Evolutionary conservation across 768 basidiomycete genomes (phyloP), one percentile per base, ranked within the genome.

Genomic region (Russula ochroleuca): DNA sequence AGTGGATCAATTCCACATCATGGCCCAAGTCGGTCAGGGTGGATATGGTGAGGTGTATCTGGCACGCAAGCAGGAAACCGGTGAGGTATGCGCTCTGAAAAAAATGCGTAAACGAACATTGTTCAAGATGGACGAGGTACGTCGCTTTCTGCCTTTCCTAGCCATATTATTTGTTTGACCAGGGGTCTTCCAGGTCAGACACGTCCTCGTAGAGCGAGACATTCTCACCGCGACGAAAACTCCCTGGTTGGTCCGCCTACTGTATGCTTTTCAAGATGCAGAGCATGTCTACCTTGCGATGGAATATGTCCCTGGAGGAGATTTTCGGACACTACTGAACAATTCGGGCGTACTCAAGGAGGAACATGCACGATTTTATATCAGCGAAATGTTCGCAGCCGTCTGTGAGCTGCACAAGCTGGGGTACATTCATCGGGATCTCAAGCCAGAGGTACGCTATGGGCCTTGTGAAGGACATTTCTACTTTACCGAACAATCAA

Each of bases 281-380:
- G 81, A 89, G 60, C 81, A 90, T 69, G 94, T 98, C 19, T 98
- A 95, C 72, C 88, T 98, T 51, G 96, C 96, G 1, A 98, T 98
- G 96, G 95, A 98, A 79, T 98, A 97, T 73, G 95, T 98, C 19
- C 94, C 95, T 0, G 97, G 97, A 23, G 97, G 97, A 54, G 97
- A 99, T 73, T 99, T 99, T 79, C 85, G 97, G 19, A 99, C 97
- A 0, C 83, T 99, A 43, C 81, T 99, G 43, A 99, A 98, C 77
- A 99, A 98, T 73, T 94, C 95, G 0, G 97, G 97, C 35, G 94
- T 98, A 2, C 81, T 99, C 63, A 96, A 98, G 73, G 95, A 98
- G 73, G 94, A 98, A 70, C 93, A 98, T 70, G 96, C 97, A 1
- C 81, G 89, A 60, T 98, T 95, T 73, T 99, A 99, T 75, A 96